These are phyloP conservation scores for Lagenidium sp. DNA, from an alignment of 352 stramenopile species.

Conservation along the genomic window DNA sequence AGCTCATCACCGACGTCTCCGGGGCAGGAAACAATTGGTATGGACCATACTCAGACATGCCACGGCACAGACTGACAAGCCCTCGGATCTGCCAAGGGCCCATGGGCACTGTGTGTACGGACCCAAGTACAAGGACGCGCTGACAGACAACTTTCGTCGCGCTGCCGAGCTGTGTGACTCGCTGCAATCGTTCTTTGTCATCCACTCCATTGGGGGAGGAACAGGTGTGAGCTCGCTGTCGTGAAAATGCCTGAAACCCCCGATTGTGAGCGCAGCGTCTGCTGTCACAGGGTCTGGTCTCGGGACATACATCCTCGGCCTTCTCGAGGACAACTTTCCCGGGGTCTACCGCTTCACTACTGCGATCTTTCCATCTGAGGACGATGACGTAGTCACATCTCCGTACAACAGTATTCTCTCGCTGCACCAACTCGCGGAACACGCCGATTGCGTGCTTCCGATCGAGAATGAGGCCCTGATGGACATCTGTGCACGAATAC, in stretches of 20 bases:
- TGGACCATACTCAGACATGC: background rate
- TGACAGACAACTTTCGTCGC: constrained; percentile 61
- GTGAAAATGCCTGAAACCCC: background rate
- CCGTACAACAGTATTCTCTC: constrained; percentile 90
- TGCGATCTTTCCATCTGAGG: constrained; percentile 74
- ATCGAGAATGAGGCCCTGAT: constrained; percentile 88
- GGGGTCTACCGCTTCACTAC: constrained; percentile 80
- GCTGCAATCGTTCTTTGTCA: constrained; percentile 89
- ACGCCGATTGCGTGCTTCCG: constrained; percentile 87
- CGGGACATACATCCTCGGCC: constrained; percentile 81
- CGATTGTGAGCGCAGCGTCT: background rate
- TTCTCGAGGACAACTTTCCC: constrained; percentile 81
- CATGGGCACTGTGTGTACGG: constrained; percentile 88
- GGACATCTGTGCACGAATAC: constrained; percentile 46
- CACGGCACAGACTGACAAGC: background rate
- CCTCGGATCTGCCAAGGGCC: constrained; percentile 22
- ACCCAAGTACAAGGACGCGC: constrained; percentile 73
- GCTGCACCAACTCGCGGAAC: constrained; percentile 70
- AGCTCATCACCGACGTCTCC: constrained; percentile 85
- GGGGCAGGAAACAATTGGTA: constrained; percentile 91
- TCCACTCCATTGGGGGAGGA: constrained; percentile 90
- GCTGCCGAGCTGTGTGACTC: constrained; percentile 86
- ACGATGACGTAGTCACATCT: constrained; percentile 91
- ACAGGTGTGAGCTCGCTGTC: constrained; percentile 28
- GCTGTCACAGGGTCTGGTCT: constrained; percentile 82